These are phyloP conservation scores for Neospora caninum DNA, from an alignment of 169 alveolate genomes.

Conservation along the genomic window DNA sequence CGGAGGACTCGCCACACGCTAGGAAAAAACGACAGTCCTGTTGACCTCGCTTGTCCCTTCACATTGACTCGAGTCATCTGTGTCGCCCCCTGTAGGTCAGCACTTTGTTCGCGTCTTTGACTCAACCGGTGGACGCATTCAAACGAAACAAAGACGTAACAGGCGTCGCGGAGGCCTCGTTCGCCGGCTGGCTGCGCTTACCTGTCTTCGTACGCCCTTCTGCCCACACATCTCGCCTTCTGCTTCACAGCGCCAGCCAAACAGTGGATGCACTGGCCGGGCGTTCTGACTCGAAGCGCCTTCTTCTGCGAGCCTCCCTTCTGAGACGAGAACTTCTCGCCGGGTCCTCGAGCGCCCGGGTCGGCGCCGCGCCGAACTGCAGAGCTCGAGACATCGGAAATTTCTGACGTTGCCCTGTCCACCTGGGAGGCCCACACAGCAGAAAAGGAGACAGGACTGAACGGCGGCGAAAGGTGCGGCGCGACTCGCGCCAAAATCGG, in stretches of 20 bases:
- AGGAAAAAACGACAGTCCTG: too few species aligned
- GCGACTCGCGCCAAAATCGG: too few species aligned
- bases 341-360: not conserved
- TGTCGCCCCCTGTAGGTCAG: too few species aligned
- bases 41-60: too few species aligned
- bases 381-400: not conserved
- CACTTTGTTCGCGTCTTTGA: too few species aligned
- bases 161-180: too few species aligned
- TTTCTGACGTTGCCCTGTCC: not conserved
- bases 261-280: not conserved
- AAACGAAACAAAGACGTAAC: too few species aligned
- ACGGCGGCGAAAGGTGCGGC: too few species aligned
- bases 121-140: too few species aligned
- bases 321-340: not conserved
- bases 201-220: constrained; percentile 1
- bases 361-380: not conserved
- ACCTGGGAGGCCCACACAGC: not conserved
- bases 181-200: not conserved
- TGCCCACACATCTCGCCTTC: not conserved
- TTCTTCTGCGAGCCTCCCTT: not conserved
- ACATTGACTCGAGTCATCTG: too few species aligned
- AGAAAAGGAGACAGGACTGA: too few species aligned
- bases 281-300: not conserved
- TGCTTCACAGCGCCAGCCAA: constrained; percentile 6
- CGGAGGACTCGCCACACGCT: too few species aligned